Evolutionary conservation across 106 monocot species (phyloP), one percentile per base, ranked within the genome.

Genomic region (Allium cepa): DNA sequence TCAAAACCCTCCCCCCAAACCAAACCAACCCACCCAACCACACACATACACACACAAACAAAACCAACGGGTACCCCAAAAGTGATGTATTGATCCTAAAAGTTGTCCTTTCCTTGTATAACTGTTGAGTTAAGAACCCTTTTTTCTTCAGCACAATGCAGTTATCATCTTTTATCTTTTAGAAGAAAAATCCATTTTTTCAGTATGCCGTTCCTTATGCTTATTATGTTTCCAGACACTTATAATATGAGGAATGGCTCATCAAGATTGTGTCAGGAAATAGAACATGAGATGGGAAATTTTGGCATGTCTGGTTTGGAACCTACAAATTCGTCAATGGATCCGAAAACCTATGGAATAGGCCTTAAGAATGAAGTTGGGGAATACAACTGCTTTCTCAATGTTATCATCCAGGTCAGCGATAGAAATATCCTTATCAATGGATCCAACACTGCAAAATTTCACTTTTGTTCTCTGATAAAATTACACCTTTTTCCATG

Each of bases 361-460:
- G 96, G 96, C 60, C 82, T 96, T 26, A 86, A 70, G 66, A 96
- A 96, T 86, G 88, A 85, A 50, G 83, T 77, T 73, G 96, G 96
- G 13, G 96, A 96, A 70, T 96, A 96, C 64, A 96, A 96, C 86
- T 96, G 96, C 69, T 96, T 96, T 71, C 62, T 96, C 59, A 96
- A 96, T 79, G 96, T 96, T 52, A 92, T 96, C 55, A 96, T 96
- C 46, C 96, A 96, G 86, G 96, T 95, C 66, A 49, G 66, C 58
- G 52, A 69, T 17, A 9, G 49, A 65, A 26, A 8, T 0, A 10
- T 49, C 15, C 53, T 67, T 66, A 66, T 49, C 26, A 17, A 50
- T 26, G 67, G 53, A 53, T 22, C 26, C 17, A 26, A 52, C 8
- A 13, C 53, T 46, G 26, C 36, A 36, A 36, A 36, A 36, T 36